These are phyloP conservation scores for Candida multigemmis DNA, from an alignment of 805 yeast species.

Conservation along the genomic window DNA sequence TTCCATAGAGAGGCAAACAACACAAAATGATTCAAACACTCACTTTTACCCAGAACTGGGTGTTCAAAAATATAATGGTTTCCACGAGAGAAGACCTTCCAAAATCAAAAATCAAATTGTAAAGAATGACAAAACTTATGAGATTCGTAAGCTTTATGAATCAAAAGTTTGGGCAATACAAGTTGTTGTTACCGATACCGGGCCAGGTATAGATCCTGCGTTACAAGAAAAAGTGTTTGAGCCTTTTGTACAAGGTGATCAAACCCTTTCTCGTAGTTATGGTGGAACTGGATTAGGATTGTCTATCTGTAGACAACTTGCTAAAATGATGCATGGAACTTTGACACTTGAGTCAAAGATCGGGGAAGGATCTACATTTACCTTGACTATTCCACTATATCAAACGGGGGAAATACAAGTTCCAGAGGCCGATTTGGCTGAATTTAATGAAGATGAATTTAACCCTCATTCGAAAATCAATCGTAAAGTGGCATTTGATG, in stretches of 20 bases:
- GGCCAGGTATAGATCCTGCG: slow-evolving; percentile 86
- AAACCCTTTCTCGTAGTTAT: slow-evolving; percentile 78
- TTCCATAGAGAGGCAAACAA: too few species aligned
- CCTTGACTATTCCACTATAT: slow-evolving; percentile 66
- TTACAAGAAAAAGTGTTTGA: slow-evolving; percentile 83
- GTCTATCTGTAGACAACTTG: slow-evolving; percentile 82
- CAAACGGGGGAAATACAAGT: slow-evolving; percentile 51
- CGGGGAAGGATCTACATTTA: slow-evolving; percentile 81
- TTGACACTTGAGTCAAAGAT: slow-evolving; percentile 63
- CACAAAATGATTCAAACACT: too few species aligned
- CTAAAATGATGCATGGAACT: slow-evolving; percentile 84
- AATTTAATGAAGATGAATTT: slow-evolving; percentile 59
- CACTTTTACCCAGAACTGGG: too few species aligned
- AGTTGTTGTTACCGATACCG: slow-evolving; percentile 78
- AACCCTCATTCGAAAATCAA: slow-evolving; percentile 44
- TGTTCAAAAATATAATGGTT: too few species aligned
- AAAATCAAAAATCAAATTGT: slow-evolving; percentile 21
- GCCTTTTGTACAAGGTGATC: slow-evolving; percentile 96
- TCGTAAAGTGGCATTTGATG: slow-evolving; percentile 39
- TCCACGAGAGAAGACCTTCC: too few species aligned
- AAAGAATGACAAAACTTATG: slow-evolving; percentile 24
- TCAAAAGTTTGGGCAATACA: slow-evolving; percentile 50
- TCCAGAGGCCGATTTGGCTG: slow-evolving; percentile 23
- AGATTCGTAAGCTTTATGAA: slow-evolving; percentile 23
- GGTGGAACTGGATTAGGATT: slow-evolving; percentile 97